phyloP scores from a whole-genome alignment of 2,329 filamentous ascomycete genomes.

The Fusarium palustre region DNA sequence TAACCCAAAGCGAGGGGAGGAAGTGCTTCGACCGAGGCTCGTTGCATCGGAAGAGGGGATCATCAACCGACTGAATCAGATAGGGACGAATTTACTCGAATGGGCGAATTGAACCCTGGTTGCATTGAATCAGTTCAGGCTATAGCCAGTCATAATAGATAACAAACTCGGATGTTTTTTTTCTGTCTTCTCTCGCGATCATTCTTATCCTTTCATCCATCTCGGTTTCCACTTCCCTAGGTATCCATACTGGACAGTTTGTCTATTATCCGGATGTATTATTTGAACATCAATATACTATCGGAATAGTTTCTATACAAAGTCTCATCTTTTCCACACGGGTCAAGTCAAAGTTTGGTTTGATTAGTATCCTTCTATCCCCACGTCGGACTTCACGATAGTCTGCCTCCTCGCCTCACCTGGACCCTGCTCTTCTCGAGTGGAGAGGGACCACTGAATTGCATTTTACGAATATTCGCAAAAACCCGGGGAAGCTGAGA shows the following conservation, averaged over 20 bases:
- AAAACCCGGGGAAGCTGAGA: constrained; percentile 18
- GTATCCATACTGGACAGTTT: neutral
- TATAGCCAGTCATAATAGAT: neutral
- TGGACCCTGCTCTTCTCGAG: neutral
- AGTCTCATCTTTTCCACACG: no score
- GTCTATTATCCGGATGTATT: neutral
- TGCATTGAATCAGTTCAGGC: constrained; percentile 16
- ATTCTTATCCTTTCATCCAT: neutral
- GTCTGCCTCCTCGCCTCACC: neutral
- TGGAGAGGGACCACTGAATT: constrained; percentile 20
- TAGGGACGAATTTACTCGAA: neutral
- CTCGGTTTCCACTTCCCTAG: neutral
- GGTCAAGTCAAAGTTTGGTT: neutral
- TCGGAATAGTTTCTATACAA: neutral
- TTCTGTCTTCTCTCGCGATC: neutral
- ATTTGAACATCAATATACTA: no score
- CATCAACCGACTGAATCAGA: constrained; percentile 4
- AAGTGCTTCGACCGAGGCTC: constrained; percentile 22
- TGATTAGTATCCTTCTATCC: no score
- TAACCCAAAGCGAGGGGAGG: constrained; percentile 15
- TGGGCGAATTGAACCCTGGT: constrained; percentile 1
- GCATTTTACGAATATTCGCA: constrained; percentile 4
- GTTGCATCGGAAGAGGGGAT: constrained; percentile 27
- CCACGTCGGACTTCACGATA: neutral
- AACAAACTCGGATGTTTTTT: neutral